Evolutionary conservation across 2,329 filamentous ascomycete genomes (phyloP), one percentile per base, ranked within the genome.

Genomic region (Zymoseptoria passerinii): DNA sequence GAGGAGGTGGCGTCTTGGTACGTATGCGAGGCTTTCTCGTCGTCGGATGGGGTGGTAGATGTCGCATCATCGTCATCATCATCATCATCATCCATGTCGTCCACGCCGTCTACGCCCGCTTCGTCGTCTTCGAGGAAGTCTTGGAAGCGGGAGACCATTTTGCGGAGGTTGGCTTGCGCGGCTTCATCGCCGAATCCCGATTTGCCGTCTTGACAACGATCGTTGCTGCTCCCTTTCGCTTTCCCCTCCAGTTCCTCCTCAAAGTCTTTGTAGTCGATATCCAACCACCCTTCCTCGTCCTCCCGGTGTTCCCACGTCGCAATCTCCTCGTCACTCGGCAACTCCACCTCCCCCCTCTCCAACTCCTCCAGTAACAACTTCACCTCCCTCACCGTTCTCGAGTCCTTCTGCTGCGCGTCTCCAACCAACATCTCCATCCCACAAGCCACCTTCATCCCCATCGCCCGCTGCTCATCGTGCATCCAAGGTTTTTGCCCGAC

Each of bases 81-180:
- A 60, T 89, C 88, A 80, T 89, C 89, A 8, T 89, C 87, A 61
- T 83, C 79, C 28, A 79, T 72, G 27, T 89, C 73, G 59, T 90
- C 85, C 0, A 86, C 89, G 0, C 91, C 92, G 52, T 95, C 91
- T 5, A 85, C 72, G 1, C 89, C 92, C 0, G 91, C 90, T 51
- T 81, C 82, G 9, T 95, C 88, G 66, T 97, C 90, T 57, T 95
- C 89, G 51, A 99, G 74, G 66, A 99, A 97, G 10, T 88, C 80
- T 69, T 96, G 91, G 68, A 99, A 97, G n/a, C 90, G 84, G 52
- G 89, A 87, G 0, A 99, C 94, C 71, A 97, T 96, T 69, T 92
- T 92, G 56, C 88, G 86, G 20, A 99, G 77, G 70, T 96, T 88
- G 4, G 85, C 84, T 68, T 92, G 85, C 0, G 86, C 83, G 23